phyloP scores from a whole-genome alignment of 495 filamentous ascomycete species.

The Polyplosphaeria fusca region DNA sequence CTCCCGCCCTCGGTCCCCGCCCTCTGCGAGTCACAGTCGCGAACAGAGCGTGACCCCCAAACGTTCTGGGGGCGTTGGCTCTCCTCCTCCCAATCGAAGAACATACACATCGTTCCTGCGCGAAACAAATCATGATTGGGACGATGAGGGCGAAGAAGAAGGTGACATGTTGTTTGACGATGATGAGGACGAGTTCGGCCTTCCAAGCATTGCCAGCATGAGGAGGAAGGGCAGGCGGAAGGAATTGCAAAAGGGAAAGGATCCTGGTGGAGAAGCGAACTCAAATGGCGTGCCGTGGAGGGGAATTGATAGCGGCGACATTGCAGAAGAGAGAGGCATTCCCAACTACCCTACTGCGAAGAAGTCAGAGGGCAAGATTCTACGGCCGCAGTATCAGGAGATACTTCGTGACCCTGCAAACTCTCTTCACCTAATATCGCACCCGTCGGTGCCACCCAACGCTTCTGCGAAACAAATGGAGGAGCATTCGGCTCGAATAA shows the following conservation, averaged over 20 bases:
- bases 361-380: constrained; percentile 86
- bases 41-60: constrained; percentile 50
- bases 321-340: constrained; percentile 84
- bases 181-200: constrained; percentile 91
- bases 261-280: constrained; percentile 44
- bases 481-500: constrained; percentile 79
- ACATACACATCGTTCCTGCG: constrained; percentile 75
- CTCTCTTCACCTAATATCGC: constrained; percentile 87
- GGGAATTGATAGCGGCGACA: constrained; percentile 81
- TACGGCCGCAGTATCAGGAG: constrained; percentile 96
- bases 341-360: constrained; percentile 83
- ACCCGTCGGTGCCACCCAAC: constrained; percentile 69
- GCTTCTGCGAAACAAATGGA: constrained; percentile 82
- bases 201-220: constrained; percentile 87
- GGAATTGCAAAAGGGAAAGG: constrained; percentile 47
- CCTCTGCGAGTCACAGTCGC: constrained; percentile 48
- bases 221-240: constrained; percentile 61
- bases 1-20: constrained; percentile 62
- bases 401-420: constrained; percentile 94
- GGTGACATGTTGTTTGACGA: constrained; percentile 66
- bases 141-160: constrained; percentile 55
- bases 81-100: constrained; percentile 58
- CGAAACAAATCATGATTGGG: constrained; percentile 74
- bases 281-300: constrained; percentile 9
- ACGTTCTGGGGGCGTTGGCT: constrained; percentile 34